Conservation (phyloP, 2,329 filamentous ascomycete genomes). For the Parafenestella ontariensis region DNA sequence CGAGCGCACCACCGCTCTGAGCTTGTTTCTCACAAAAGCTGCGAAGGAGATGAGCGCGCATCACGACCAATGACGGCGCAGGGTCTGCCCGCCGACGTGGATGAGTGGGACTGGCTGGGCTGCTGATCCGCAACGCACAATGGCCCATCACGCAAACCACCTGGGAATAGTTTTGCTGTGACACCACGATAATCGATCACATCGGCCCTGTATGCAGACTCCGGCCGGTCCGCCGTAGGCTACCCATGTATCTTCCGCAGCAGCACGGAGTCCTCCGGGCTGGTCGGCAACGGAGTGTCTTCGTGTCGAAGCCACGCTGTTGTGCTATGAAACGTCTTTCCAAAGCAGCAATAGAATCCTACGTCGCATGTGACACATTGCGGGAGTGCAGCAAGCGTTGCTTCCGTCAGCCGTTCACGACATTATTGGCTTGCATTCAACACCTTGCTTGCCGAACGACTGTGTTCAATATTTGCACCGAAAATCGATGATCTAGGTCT, state of each 20-base stretch:
- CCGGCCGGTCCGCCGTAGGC: conserved; percentile 6
- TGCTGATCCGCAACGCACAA: background rate
- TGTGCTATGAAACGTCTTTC: background rate
- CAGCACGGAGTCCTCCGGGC: conserved; percentile 26
- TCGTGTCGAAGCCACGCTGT: conserved; percentile 4
- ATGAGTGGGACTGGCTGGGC: background rate
- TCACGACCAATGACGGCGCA: conserved; percentile 12
- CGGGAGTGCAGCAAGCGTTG: background rate
- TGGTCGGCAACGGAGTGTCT: background rate
- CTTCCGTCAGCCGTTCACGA: conserved; percentile 8
- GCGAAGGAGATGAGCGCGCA: conserved; percentile 25
- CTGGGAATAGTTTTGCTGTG: conserved; percentile 3
- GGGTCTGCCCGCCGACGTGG: conserved; percentile 21
- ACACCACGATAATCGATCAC: conserved; percentile 26
- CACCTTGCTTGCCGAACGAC: background rate
- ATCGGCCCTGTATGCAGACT: conserved; percentile 8
- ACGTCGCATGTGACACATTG: background rate
- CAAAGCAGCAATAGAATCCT: background rate
- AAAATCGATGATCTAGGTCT: conserved; percentile 14
- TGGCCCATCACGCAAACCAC: conserved; percentile 3
- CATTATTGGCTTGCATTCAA: background rate
- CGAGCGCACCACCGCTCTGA: background rate
- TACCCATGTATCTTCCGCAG: conserved; percentile 14
- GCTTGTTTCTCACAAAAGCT: background rate
- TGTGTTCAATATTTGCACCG: conserved; percentile 2